Evolutionary conservation across 1,284 basidiomycete species (phyloP).

Genomic region (Pascua sp.): DNA sequence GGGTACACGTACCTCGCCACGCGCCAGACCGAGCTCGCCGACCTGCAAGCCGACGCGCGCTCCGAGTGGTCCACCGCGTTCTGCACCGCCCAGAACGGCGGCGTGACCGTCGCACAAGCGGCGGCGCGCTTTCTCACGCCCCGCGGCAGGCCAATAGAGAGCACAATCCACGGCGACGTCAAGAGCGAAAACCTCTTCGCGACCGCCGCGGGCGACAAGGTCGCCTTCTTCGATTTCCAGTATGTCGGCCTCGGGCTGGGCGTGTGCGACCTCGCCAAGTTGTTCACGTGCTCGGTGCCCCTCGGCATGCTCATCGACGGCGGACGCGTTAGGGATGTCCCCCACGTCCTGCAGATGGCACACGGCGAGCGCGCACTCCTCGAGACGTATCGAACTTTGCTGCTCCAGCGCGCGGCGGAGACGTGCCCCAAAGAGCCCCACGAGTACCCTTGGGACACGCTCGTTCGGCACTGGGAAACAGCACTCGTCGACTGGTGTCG

Average conservation of each 20-base stretch:
- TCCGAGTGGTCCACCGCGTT: constrained; percentile 12
- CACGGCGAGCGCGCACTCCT: neutral
- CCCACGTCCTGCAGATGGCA: neutral
- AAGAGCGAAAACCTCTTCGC: constrained; percentile 20
- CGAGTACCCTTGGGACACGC: constrained; percentile 9
- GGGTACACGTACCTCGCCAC: constrained; percentile 22
- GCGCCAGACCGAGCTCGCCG: constrained; percentile 11
- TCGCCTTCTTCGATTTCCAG: constrained; percentile 21
- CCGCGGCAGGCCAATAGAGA: constrained; percentile 5
- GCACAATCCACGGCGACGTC: constrained; percentile 19
- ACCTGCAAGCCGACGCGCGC: neutral
- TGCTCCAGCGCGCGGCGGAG: neutral
- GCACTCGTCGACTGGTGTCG: constrained; percentile 23
- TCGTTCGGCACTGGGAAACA: constrained; percentile 21
- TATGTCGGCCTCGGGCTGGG: constrained; percentile 19
- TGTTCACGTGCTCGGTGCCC: constrained; percentile 18
- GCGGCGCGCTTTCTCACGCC: constrained; percentile 9
- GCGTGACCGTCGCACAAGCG: neutral
- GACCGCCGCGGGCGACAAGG: neutral
- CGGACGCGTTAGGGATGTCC: no score
- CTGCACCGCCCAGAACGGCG: neutral
- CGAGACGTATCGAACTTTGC: neutral
- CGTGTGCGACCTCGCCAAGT: constrained; percentile 21
- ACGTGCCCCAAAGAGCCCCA: neutral
- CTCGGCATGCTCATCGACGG: constrained; percentile 2